phyloP scores from a whole-genome alignment of 2,329 filamentous ascomycete species.

The Botrytis pseudocinerea region DNA sequence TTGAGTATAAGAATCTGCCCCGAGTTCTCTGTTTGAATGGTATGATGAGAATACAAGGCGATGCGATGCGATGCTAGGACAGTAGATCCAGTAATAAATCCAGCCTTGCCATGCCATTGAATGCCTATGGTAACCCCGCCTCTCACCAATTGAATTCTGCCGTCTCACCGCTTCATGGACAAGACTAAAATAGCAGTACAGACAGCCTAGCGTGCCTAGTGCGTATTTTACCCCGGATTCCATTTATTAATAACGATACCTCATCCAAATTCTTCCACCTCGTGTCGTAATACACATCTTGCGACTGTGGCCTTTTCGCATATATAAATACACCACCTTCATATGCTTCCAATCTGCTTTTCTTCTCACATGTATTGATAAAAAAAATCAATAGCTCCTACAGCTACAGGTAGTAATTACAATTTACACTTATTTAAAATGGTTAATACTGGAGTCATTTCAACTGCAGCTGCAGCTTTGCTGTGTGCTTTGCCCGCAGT shows the following conservation, averaged over 20 bases:
- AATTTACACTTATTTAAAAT: slow-evolving; percentile 43
- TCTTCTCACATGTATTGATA: slow-evolving; percentile 12
- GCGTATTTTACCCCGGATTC: slow-evolving; percentile 24
- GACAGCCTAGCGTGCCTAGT: not conserved
- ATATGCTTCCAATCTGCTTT: not conserved
- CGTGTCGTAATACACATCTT: slow-evolving; percentile 17
- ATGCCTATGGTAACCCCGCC: not conserved
- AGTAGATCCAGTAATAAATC: too few species aligned
- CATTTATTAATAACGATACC: not conserved
- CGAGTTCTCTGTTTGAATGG: not conserved
- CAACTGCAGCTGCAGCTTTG: slow-evolving; percentile 58
- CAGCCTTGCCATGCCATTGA: not conserved
- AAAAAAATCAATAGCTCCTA: slow-evolving; percentile 11
- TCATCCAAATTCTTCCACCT: slow-evolving; percentile 7
- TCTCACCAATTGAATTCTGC: slow-evolving; percentile 14
- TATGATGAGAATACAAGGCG: not conserved
- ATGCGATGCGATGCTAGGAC: not conserved
- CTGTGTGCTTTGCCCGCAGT: slow-evolving; percentile 62
- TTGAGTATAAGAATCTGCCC: not conserved
- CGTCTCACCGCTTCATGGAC: not conserved
- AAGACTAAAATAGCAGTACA: not conserved
- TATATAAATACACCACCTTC: slow-evolving; percentile 2
- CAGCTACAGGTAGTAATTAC: slow-evolving; percentile 8
- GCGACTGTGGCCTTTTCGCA: slow-evolving; percentile 25
- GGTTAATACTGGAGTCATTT: slow-evolving; percentile 54